Evolutionary conservation across 257 asterid species (phyloP), one percentile per base, ranked within the genome.

Genomic region (Nicotiana paniculata): DNA sequence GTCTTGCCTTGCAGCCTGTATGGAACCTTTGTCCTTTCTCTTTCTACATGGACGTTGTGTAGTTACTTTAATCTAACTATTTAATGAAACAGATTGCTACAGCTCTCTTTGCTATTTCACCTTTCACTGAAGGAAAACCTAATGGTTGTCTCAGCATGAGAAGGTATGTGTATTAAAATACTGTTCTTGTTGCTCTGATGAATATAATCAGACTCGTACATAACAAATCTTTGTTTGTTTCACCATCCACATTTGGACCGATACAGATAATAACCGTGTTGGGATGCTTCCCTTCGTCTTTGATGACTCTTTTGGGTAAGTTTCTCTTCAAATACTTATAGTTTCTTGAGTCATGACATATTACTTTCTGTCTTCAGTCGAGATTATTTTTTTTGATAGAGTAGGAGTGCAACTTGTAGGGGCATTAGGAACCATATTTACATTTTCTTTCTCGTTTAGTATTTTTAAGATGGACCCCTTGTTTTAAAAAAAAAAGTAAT

Each of bases 211-310:
- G 53, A 81, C 79, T 70, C 59, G 86, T 21, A 57, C 24, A 9
- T 85, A 53, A 74, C 82, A 63, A 69, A n/a, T 33, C 53, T 86
- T 82, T 81, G 66, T 84, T 58, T 33, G 82, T 54, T 83, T 81
- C 77, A 59, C 81, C 97, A 96, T 98, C 89, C 99, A 94, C 82
- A 94, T 93, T 81, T 96, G 99, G 99, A 93, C 98, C 1, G 99
- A 96, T 88, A 96, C 99, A 55, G 99, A 96, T 87, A 92, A 89
- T 61, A 80, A 92, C 82, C 99, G 98, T 9, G 76, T 97, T 72
- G 99, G 99, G 89, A 94, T 96, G 98, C 98, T 96, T 85, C 99
- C 99, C n/a, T 96, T 96, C 78, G 99, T 96, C 80, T 96, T 96
- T 88, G 93, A 94, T 86, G 98, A 94, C 84, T 90, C 99, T 28